Evolutionary conservation across 352 stramenopile species (phyloP).

Genomic region (Blastocystis sp.): DNA sequence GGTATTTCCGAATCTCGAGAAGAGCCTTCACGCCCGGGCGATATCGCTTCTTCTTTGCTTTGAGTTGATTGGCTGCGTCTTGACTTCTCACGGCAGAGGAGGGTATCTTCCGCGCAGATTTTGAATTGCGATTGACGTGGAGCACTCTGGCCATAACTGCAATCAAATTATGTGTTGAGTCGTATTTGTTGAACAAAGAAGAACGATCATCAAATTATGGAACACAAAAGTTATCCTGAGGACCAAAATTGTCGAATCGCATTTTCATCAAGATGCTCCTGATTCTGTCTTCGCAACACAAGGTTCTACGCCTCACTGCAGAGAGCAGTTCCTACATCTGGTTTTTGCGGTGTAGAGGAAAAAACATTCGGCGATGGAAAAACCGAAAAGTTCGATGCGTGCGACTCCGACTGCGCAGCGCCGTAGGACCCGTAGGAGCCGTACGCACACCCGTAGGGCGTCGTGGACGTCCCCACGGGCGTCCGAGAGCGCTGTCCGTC

Average conservation of each 20-base stretch:
- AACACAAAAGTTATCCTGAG: not conserved
- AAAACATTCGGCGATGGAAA: not conserved
- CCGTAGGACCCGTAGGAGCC: not conserved
- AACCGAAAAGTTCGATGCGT: not conserved
- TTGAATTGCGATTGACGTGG: not conserved
- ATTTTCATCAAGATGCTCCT: not conserved
- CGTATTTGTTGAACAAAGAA: not conserved
- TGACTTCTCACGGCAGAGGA: not conserved
- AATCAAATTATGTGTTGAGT: too few species aligned
- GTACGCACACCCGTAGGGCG: not conserved
- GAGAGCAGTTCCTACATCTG: not conserved
- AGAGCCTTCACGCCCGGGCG: slow-evolving; percentile 80
- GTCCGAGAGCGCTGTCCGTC: not conserved
- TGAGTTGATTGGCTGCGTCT: not conserved
- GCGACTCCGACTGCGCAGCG: not conserved
- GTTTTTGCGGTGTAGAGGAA: not conserved
- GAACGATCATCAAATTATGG: not conserved
- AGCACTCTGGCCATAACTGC: not conserved
- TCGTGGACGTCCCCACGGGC: not conserved
- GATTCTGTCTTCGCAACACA: not conserved
- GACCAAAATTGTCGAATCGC: not conserved
- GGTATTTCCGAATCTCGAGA: slow-evolving; percentile 83
- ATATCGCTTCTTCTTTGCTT: slow-evolving; percentile 67
- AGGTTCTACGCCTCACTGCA: not conserved
- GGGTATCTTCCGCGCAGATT: not conserved